A percentile compares a stretch with the other conserved stretches of the same genome.
These are phyloP conservation scores for Citrus trifoliata DNA, from an alignment of 345 rosid genomes.

Conservation along the genomic window DNA sequence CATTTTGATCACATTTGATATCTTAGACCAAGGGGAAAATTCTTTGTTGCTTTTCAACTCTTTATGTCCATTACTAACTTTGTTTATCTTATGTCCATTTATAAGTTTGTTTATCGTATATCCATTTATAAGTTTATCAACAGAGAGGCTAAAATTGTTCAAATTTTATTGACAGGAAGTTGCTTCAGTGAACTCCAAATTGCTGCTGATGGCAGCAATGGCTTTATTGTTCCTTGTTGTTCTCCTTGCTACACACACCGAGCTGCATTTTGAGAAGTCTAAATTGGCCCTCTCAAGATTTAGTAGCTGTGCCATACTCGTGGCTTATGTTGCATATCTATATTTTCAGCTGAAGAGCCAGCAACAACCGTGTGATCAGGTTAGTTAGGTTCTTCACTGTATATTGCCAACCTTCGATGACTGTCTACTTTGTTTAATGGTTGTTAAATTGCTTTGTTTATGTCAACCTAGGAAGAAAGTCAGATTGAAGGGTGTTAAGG, in stretches of 20 bases:
- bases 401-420: too few relatives aligned
- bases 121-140: neutral
- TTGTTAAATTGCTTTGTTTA: too few relatives aligned
- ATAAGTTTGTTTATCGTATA: too few relatives aligned
- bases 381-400: constrained; percentile 4
- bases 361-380: constrained; percentile 10
- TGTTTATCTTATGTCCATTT: too few relatives aligned
- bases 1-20: neutral
- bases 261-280: constrained; percentile 48
- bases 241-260: constrained; percentile 45
- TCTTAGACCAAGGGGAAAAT: neutral
- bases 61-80: too few relatives aligned
- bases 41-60: neutral
- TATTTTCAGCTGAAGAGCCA: constrained; percentile 44
- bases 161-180: neutral
- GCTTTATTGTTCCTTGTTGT: constrained; percentile 45
- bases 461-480: constrained; percentile 18
- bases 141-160: neutral
- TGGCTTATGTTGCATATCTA: constrained; percentile 41
- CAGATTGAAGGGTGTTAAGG: too few relatives aligned
- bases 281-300: constrained; percentile 53
- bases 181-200: constrained; percentile 33
- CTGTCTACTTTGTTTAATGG: too few relatives aligned
- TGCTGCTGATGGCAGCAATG: constrained; percentile 50
- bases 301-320: constrained; percentile 50